Evolutionary conservation across 169 alveolate genomes (phyloP).

Genomic region (Plasmodium falciparum): DNA sequence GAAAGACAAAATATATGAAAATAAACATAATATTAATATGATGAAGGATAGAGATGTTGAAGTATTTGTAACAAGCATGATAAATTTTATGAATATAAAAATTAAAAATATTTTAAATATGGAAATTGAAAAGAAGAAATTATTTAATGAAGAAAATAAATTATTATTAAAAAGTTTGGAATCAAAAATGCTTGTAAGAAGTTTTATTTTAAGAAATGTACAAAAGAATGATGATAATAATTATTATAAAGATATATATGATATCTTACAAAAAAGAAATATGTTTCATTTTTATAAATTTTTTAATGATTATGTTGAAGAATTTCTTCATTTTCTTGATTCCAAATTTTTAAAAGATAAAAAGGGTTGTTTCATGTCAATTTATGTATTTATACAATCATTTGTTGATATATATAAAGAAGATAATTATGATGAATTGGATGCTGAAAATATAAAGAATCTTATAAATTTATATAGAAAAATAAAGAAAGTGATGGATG

Average conservation of each 20-base stretch:
- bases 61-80: background rate
- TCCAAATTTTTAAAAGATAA: constrained; percentile 54
- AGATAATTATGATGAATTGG: constrained; percentile 57
- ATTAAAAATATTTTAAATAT: background rate
- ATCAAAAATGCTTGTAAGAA: constrained; percentile 37
- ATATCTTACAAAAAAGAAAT: constrained; percentile 38
- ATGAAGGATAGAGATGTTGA: too few species aligned
- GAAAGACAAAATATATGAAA: background rate
- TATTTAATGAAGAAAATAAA: constrained; percentile 56
- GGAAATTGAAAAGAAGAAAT: constrained; percentile 6
- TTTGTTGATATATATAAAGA: constrained; percentile 45
- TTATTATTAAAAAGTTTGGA: constrained; percentile 30
- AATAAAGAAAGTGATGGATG: constrained; percentile 26
- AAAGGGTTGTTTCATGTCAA: constrained; percentile 34
- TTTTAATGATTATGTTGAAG: constrained; percentile 63
- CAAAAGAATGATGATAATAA: constrained; percentile 33
- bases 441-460: constrained; percentile 20
- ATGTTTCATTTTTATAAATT: constrained; percentile 68
- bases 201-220: constrained; percentile 48
- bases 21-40: background rate
- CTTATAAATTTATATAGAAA: constrained; percentile 18
- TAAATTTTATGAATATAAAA: constrained; percentile 17
- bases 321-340: constrained; percentile 33
- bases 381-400: constrained; percentile 25
- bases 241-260: constrained; percentile 64